Conservation (phyloP, 1,284 basidiomycete species). For the Rugosomyces carneus region DNA sequence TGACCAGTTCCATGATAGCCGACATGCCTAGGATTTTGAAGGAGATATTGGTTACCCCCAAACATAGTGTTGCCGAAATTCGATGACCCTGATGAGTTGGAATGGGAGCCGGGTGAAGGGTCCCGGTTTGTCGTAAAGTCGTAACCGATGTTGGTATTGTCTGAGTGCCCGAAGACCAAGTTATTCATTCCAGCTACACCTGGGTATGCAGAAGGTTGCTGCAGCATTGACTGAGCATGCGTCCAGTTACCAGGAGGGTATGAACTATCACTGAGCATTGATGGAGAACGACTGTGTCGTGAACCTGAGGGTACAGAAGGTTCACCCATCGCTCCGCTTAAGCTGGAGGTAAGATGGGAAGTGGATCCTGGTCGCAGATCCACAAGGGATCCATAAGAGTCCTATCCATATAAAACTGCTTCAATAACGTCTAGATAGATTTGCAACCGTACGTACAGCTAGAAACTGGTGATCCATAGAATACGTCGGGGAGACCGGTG, state of each 20-base stretch:
- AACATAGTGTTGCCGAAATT: slow-evolving; percentile 9
- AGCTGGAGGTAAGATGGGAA: slow-evolving; percentile 45
- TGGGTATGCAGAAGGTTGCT: slow-evolving; percentile 20
- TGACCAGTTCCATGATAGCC: slow-evolving; percentile 8
- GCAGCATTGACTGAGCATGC: slow-evolving; percentile 19
- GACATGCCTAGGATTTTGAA: slow-evolving; percentile 5
- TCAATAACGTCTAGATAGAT: neutral
- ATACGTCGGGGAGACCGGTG: slow-evolving; percentile 27
- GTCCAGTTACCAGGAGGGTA: slow-evolving; percentile 17
- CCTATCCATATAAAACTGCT: slow-evolving; percentile 12
- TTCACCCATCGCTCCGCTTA: slow-evolving; percentile 60
- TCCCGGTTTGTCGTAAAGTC: slow-evolving; percentile 21
- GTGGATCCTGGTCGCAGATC: slow-evolving; percentile 27
- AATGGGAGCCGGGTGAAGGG: slow-evolving; percentile 24
- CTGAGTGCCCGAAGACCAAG: slow-evolving; percentile 10
- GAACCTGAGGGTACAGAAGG: slow-evolving; percentile 6
- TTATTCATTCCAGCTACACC: slow-evolving; percentile 22
- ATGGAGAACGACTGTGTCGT: slow-evolving; percentile 15
- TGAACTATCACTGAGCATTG: slow-evolving; percentile 6
- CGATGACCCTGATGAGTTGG: slow-evolving; percentile 23
- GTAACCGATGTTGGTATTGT: slow-evolving; percentile 9
- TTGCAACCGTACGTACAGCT: slow-evolving; percentile 17
- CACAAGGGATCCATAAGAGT: slow-evolving; percentile 16
- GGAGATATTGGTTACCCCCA: slow-evolving; percentile 8
- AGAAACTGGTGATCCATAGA: slow-evolving; percentile 15